Evolutionary conservation across 208 protist species (phyloP).

Genomic region (Trypanosoma avium): DNA sequence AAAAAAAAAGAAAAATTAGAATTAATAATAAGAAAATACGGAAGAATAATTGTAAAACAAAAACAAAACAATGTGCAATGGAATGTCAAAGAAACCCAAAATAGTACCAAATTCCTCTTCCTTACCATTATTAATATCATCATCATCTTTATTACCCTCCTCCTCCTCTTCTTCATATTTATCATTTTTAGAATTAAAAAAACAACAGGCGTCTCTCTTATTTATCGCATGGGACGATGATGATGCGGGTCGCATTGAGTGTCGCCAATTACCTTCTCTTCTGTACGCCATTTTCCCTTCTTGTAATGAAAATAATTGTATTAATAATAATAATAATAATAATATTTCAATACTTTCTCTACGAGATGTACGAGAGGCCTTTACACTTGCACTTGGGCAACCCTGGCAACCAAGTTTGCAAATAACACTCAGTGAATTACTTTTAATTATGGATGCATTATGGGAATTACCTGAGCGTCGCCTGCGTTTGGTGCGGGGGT

Average conservation of each 20-base stretch:
- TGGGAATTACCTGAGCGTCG: conserved; percentile 16
- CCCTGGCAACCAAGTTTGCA: not conserved
- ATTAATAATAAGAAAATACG: too few relatives aligned
- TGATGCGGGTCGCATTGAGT: conserved; percentile 41
- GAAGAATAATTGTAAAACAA: too few relatives aligned
- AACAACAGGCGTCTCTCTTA: conserved; percentile 57
- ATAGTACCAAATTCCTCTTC: too few relatives aligned
- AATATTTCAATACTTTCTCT: conserved; percentile 10
- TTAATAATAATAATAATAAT: too few relatives aligned
- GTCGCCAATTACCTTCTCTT: conserved; percentile 41
- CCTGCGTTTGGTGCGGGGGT: conserved; percentile 12
- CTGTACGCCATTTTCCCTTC: conserved; percentile 53
- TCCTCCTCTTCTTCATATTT: not conserved
- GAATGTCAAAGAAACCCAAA: too few relatives aligned
- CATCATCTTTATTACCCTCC: too few relatives aligned
- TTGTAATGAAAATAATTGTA: not conserved
- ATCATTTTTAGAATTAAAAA: conserved; percentile 49
- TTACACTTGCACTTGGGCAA: not conserved
- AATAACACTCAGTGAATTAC: conserved; percentile 47
- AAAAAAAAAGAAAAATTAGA: too few relatives aligned
- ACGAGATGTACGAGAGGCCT: conserved; percentile 22
- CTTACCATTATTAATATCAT: too few relatives aligned
- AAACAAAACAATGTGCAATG: too few relatives aligned
- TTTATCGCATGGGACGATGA: conserved; percentile 63
- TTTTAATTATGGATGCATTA: conserved; percentile 38